phyloP scores from a whole-genome alignment of 805 yeast species.

The Saccharomycopsis fodiens region DNA sequence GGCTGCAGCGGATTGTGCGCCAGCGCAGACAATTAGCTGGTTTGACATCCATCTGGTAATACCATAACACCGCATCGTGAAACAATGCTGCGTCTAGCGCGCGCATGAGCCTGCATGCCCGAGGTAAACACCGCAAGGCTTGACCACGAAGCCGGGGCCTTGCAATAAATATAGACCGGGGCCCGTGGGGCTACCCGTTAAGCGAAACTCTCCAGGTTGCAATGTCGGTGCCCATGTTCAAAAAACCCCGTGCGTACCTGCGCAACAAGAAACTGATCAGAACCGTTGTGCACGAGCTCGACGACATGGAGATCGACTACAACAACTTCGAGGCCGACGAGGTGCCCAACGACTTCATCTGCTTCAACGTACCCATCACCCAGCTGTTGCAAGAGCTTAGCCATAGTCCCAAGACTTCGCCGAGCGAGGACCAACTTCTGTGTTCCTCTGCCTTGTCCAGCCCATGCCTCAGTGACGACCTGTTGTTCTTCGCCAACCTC shows the following conservation, averaged over 20 bases:
- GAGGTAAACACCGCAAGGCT: background rate
- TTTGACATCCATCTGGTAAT: background rate
- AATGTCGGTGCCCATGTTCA: background rate
- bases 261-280: background rate
- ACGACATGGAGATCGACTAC: constrained; percentile 16
- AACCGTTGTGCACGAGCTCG: background rate
- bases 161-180: background rate
- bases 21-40: too few relatives aligned
- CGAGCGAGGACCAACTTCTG: background rate
- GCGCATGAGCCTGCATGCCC: background rate
- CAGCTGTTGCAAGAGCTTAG: constrained; percentile 14
- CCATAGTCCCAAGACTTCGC: background rate
- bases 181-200: background rate
- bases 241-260: background rate
- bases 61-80: background rate
- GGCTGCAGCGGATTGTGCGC: too few relatives aligned
- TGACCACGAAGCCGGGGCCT: background rate
- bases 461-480: constrained; percentile 19
- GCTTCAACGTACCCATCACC: constrained; percentile 21
- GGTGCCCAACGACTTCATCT: constrained; percentile 19
- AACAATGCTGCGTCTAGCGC: background rate
- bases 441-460: constrained; percentile 7
- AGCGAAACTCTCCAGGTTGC: too few relatives aligned
- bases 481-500: constrained; percentile 15
- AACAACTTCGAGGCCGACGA: constrained; percentile 18